Conservation (phyloP, 495 filamentous ascomycete species). For the Aspergillus ostianus region DNA sequence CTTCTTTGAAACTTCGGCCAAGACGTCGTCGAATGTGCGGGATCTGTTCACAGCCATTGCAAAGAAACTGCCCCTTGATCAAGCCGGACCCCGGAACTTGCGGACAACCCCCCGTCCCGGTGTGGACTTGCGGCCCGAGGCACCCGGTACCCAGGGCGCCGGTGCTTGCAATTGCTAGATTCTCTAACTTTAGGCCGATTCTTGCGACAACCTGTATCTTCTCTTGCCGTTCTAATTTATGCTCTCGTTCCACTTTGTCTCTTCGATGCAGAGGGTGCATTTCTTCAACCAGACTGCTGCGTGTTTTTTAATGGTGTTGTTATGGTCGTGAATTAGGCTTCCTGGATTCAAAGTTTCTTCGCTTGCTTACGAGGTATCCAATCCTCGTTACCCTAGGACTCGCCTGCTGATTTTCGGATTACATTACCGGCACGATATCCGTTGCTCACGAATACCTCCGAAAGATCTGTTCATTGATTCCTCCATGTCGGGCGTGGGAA, state of each 20-base stretch:
- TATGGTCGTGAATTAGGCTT: slow-evolving; percentile 12
- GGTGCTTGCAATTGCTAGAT: slow-evolving; percentile 74
- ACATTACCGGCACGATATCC: slow-evolving; percentile 8
- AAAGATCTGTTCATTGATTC: background rate
- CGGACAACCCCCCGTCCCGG: slow-evolving; percentile 73
- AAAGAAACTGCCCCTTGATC: slow-evolving; percentile 93
- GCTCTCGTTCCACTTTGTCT: slow-evolving; percentile 8
- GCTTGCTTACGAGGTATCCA: slow-evolving; percentile 4
- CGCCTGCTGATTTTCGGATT: slow-evolving; percentile 14
- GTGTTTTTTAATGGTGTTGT: slow-evolving; percentile 19
- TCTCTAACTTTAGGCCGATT: background rate
- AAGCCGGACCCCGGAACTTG: slow-evolving; percentile 81
- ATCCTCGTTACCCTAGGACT: slow-evolving; percentile 6
- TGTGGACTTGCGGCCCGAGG: slow-evolving; percentile 77
- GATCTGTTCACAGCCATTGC: slow-evolving; percentile 98
- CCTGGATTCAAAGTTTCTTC: background rate
- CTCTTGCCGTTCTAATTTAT: background rate
- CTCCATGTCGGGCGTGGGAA: slow-evolving; percentile 7
- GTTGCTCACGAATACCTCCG: background rate
- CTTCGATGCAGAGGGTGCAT: slow-evolving; percentile 24
- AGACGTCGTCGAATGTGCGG: slow-evolving; percentile 91
- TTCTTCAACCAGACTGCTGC: slow-evolving; percentile 18
- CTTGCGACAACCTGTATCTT: slow-evolving; percentile 9
- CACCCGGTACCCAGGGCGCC: slow-evolving; percentile 69
- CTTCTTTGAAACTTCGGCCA: slow-evolving; percentile 97